These are phyloP conservation scores for Isoetes taiwanensis DNA, from an alignment of 75 land plant species.

Conservation along the genomic window DNA sequence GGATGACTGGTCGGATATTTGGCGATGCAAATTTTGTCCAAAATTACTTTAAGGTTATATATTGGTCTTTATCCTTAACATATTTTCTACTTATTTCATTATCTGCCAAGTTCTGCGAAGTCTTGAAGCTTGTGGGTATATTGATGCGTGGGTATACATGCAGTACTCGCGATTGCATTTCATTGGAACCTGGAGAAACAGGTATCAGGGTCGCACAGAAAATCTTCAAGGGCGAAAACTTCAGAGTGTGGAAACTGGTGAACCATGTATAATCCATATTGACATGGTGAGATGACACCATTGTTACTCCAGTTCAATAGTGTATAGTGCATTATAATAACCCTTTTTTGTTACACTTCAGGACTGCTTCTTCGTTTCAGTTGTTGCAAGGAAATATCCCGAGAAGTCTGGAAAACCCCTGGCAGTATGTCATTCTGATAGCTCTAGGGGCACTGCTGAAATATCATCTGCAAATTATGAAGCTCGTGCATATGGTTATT, in stretches of 20 bases:
- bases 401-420: slow-evolving; percentile 75
- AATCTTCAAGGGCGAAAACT: slow-evolving; percentile 1
- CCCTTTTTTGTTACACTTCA: slow-evolving; percentile 14
- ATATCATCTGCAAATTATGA: slow-evolving; percentile 98
- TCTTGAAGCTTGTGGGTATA: not conserved
- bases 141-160: slow-evolving; percentile 11
- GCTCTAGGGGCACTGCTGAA: slow-evolving; percentile 87
- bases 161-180: slow-evolving; percentile 92
- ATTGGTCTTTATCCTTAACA: not conserved
- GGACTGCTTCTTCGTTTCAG: slow-evolving; percentile 98
- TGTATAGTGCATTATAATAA: too few relatives aligned
- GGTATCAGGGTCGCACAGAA: slow-evolving; percentile 61
- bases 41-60: slow-evolving; percentile 72
- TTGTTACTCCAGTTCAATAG: too few relatives aligned
- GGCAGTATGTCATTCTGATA: slow-evolving; percentile 92
- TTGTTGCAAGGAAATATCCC: slow-evolving; percentile 55
- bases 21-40: slow-evolving; percentile 81
- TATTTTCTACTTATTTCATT: not conserved
- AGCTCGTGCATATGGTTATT: slow-evolving; percentile 72
- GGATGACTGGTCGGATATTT: slow-evolving; percentile 39
- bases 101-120: too few relatives aligned
- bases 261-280: slow-evolving; percentile 49
- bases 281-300: slow-evolving; percentile 61
- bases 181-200: slow-evolving; percentile 94
- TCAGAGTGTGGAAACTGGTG: not conserved